Evolutionary conservation across 2,329 filamentous ascomycete species (phyloP).

Genomic region (Emmonsiellopsis sp.): DNA sequence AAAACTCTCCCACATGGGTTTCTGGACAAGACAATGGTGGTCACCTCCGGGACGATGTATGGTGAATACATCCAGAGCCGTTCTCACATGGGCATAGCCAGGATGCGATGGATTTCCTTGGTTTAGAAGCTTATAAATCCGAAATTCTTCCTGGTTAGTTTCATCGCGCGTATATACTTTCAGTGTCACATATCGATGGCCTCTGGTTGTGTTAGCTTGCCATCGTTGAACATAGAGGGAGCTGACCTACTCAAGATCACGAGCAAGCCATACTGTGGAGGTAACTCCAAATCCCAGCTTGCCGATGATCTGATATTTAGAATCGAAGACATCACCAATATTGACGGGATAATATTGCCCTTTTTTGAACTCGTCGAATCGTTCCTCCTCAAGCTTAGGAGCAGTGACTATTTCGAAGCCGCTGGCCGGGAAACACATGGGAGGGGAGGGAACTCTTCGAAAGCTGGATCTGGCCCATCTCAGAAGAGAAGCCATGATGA

Average conservation of each 20-base stretch:
- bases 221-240: slow-evolving; percentile 3
- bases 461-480: slow-evolving; percentile 15
- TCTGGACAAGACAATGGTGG: slow-evolving; percentile 27
- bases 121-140: slow-evolving; percentile 21
- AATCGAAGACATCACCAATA: slow-evolving; percentile 22
- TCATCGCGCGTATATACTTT: slow-evolving; percentile 18
- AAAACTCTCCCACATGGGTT: slow-evolving; percentile 34
- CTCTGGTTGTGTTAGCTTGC: slow-evolving; percentile 12
- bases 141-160: slow-evolving; percentile 17
- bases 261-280: slow-evolving; percentile 24
- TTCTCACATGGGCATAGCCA: slow-evolving; percentile 22
- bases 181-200: slow-evolving; percentile 17
- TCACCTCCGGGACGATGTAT: slow-evolving; percentile 17
- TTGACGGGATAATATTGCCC: slow-evolving; percentile 23
- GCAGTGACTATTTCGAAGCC: slow-evolving; percentile 14
- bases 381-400: slow-evolving; percentile 19
- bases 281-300: slow-evolving; percentile 23
- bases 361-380: slow-evolving; percentile 17
- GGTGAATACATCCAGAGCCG: slow-evolving; percentile 23
- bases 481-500: slow-evolving; percentile 13
- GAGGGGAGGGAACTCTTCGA: slow-evolving; percentile 11
- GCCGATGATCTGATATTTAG: slow-evolving; percentile 20
- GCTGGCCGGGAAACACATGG: slow-evolving; percentile 14
- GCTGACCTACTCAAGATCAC: slow-evolving; percentile 18
- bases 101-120: slow-evolving; percentile 19